Evolutionary conservation across 2,329 filamentous ascomycete species (phyloP).

Genomic region (Huntiella omanensis): DNA sequence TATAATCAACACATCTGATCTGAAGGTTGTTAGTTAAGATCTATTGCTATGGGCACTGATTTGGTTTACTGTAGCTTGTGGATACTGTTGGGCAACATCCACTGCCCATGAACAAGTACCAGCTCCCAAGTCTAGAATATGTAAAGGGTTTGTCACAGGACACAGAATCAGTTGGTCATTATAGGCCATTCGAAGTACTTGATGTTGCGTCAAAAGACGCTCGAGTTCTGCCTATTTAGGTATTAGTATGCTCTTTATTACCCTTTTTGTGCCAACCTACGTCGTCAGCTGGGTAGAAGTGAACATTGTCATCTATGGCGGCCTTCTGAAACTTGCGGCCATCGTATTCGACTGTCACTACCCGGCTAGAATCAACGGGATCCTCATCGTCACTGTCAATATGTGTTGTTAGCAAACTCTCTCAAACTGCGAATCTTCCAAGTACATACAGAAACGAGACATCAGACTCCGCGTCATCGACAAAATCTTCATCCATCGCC

Average conservation of each 20-base stretch:
- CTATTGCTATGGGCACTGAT: background rate
- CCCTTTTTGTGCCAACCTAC: background rate
- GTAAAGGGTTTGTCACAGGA: background rate
- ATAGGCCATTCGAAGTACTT: slow-evolving; percentile 3
- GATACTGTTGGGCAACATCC: background rate
- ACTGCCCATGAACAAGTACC: slow-evolving; percentile 7
- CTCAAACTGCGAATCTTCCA: background rate
- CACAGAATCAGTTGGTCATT: background rate
- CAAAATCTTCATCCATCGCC: background rate
- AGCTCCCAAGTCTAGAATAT: slow-evolving; percentile 8
- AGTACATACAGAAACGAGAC: background rate
- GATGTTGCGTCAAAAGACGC: background rate
- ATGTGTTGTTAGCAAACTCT: background rate
- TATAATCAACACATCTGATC: too few relatives aligned
- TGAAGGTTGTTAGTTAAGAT: background rate
- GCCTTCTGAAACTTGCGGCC: slow-evolving; percentile 1
- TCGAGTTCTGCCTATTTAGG: background rate
- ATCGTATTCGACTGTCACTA: background rate
- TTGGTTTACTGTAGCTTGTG: slow-evolving; percentile 1
- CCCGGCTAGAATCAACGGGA: background rate
- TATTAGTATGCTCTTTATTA: background rate
- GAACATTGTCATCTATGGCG: slow-evolving; percentile 1
- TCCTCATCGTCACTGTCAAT: background rate
- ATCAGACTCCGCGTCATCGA: background rate
- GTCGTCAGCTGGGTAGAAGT: slow-evolving; percentile 8